Evolutionary conservation across 768 basidiomycete genomes (phyloP), one percentile per base, ranked within the genome.

Genomic region (Mycena filopes): DNA sequence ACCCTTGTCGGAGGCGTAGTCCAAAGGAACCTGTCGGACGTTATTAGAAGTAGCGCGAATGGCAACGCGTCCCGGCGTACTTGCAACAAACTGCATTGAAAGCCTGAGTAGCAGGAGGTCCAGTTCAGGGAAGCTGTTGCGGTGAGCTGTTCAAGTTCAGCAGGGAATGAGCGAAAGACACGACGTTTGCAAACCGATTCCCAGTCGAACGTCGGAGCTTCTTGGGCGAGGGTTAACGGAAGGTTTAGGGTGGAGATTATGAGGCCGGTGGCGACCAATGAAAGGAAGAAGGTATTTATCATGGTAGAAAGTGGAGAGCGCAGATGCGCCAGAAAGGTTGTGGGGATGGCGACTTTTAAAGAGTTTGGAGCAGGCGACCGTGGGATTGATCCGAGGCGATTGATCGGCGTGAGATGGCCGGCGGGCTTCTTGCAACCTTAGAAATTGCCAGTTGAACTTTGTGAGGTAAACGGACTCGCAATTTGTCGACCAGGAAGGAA

Each of bases 101-200:
- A 59, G n/a, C 59, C 59, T 0, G 38, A 18, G 28, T 60, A 60
- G 31, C 59, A 60, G 13, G 59, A 25, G 18, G 59, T 60, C 59
- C 59, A 60, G 31, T 45, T 33, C 13, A 60, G 50, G 18, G 8
- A 51, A 6, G 28, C 47, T 11, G 23, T 48, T 12, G 58, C 47
- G 1, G 47, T 49, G 8, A 60, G 48, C 58, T 60, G n/a, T 15
- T 40, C 16, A 54, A 13, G 13, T 12, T 5, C 12, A 5, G 12
- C 20, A 16, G 11, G 16, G n/a, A 31, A 41, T 55, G 26, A 55
- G 53, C 40, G 38, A 41, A 23, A 21, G 38, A 9, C 23, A 28
- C 12, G 11, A 7, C 18, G 10, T 23, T 50, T 29, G 36, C 58
- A 28, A 33, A 58, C 56, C 23, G 56, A 38, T 13, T 48, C 40